phyloP scores from a whole-genome alignment of 2,329 filamentous ascomycete genomes.

The Botrytis paeoniae region DNA sequence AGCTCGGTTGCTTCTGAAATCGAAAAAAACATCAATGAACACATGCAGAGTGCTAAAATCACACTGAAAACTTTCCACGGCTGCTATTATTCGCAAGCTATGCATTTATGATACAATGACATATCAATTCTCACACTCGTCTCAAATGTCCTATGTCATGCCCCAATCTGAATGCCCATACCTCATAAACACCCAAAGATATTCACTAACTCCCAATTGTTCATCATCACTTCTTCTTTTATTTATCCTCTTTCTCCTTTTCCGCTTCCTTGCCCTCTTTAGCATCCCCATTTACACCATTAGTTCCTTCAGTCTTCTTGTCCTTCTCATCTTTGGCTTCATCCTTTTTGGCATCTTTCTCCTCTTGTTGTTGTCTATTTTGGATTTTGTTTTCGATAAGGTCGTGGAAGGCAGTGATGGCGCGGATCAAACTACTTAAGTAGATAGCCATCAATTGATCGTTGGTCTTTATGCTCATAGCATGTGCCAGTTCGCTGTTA shows the following conservation, averaged over 20 bases:
- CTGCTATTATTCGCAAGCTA: constrained; percentile 32
- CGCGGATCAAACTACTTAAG: constrained; percentile 90
- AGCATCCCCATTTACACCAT: constrained; percentile 50
- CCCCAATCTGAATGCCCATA: constrained; percentile 23
- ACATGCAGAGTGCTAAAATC: neutral
- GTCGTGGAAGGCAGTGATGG: constrained; percentile 98
- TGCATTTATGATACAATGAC: constrained; percentile 39
- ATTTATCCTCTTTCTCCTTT: constrained; percentile 56
- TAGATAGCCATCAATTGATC: constrained; percentile 99
- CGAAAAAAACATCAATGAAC: neutral
- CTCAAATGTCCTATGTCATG: constrained; percentile 13
- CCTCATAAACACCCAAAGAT: constrained; percentile 28
- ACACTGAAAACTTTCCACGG: constrained; percentile 13
- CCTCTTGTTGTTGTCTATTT: constrained; percentile 94
- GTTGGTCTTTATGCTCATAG: constrained; percentile 99
- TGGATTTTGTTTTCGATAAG: constrained; percentile 99
- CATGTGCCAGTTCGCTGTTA: constrained; percentile 85
- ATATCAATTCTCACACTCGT: constrained; percentile 25
- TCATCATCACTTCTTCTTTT: constrained; percentile 45
- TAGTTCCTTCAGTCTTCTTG: constrained; percentile 57
- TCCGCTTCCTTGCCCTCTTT: constrained; percentile 49
- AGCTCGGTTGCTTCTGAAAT: neutral
- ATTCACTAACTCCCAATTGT: constrained; percentile 27
- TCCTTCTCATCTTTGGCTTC: constrained; percentile 60
- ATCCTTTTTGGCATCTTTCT: constrained; percentile 80